Percentiles rank a stretch among this genome's conserved stretches.
phyloP scores from a whole-genome alignment of 2,329 filamentous ascomycete genomes.

The Colletotrichum magnum region DNA sequence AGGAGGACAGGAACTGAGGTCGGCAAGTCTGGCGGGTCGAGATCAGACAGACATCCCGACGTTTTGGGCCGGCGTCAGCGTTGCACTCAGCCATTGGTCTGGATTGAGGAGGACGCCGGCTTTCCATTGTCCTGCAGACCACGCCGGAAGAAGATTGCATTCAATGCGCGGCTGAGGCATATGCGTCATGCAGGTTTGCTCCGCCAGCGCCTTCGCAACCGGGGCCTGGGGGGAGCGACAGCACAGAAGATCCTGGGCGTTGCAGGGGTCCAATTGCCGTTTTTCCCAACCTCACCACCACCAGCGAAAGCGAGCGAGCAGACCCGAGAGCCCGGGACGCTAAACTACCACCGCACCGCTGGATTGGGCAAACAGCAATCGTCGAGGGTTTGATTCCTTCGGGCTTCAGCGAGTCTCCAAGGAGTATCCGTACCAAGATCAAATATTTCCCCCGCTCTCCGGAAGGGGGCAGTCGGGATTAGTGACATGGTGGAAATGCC shows the following conservation, averaged over 20 bases:
- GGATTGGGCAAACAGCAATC: conserved; percentile 5
- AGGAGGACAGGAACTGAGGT: neutral
- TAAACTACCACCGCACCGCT: neutral
- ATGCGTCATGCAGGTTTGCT: conserved; percentile 21
- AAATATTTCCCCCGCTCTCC: too few relatives aligned
- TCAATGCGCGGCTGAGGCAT: neutral
- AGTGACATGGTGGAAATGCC: too few relatives aligned
- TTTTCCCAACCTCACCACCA: conserved; percentile 11
- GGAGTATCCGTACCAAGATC: too few relatives aligned
- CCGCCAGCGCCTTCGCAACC: neutral
- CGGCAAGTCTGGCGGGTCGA: too few relatives aligned
- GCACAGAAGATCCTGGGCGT: conserved; percentile 6
- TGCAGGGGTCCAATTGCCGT: conserved; percentile 14
- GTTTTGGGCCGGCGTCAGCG: neutral
- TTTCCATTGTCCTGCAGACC: neutral
- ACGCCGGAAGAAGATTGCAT: neutral
- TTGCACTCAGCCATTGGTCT: neutral
- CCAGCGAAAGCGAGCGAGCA: neutral
- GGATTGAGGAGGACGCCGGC: neutral
- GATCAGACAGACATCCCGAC: neutral
- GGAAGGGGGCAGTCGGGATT: too few relatives aligned
- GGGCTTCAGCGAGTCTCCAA: neutral
- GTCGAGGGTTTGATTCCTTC: neutral
- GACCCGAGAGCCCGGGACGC: conserved; percentile 9
- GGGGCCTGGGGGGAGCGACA: neutral